Evolutionary conservation across 495 filamentous ascomycete genomes (phyloP).

Genomic region (Trichoderma orchidacearum): DNA sequence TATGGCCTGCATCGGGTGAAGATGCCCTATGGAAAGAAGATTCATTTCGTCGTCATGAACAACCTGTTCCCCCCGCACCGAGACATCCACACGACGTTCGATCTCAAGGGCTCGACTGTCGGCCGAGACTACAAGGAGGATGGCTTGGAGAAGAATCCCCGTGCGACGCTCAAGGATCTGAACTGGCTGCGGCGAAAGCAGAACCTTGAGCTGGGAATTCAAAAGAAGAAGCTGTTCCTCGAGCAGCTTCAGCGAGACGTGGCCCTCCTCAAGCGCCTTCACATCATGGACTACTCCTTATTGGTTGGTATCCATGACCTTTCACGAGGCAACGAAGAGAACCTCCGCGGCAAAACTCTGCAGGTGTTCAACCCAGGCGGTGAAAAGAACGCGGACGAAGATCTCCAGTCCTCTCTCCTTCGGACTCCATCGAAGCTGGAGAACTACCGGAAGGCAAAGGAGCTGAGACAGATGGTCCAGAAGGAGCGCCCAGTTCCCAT

Average conservation of each 20-base stretch:
- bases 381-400: slow-evolving; percentile 33
- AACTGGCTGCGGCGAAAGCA: slow-evolving; percentile 88
- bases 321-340: slow-evolving; percentile 82
- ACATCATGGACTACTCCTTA: slow-evolving; percentile 98
- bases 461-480: slow-evolving; percentile 84
- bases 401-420: slow-evolving; percentile 51
- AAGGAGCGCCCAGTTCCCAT: slow-evolving; percentile 84
- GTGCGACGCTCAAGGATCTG: slow-evolving; percentile 89
- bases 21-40: slow-evolving; percentile 95
- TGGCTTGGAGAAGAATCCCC: slow-evolving; percentile 72
- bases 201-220: slow-evolving; percentile 73
- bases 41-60: slow-evolving; percentile 99
- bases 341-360: slow-evolving; percentile 85
- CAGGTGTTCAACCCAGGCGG: slow-evolving; percentile 92
- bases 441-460: slow-evolving; percentile 78
- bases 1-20: slow-evolving; percentile 97
- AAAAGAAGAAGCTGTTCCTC: slow-evolving; percentile 75
- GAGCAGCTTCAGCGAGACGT: slow-evolving; percentile 84
- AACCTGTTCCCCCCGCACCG: slow-evolving; percentile 96
- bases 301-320: slow-evolving; percentile 90
- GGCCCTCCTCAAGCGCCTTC: slow-evolving; percentile 64
- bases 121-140: slow-evolving; percentile 86
- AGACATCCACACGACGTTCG: slow-evolving; percentile 94
- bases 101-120: slow-evolving; percentile 94
- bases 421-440: slow-evolving; percentile 92